Evolutionary conservation across 2,329 filamentous ascomycete species (phyloP).

Genomic region (Verticillium longisporum): DNA sequence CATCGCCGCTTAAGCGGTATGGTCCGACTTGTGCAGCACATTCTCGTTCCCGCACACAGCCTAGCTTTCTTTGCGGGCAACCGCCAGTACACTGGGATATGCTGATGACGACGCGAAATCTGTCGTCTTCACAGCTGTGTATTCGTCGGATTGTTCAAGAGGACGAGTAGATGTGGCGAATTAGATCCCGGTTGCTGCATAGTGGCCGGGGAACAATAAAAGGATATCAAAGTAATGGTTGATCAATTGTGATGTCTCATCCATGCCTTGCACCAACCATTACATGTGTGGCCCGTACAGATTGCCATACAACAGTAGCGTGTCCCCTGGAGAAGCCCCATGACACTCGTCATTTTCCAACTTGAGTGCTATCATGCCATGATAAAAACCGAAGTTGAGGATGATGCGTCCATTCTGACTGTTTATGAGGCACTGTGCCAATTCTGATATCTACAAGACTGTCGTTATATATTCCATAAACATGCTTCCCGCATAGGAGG

Average conservation of each 20-base stretch:
- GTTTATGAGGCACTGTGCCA: not conserved
- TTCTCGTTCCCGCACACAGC: too few species aligned
- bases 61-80: not conserved
- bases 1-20: constrained; percentile 65
- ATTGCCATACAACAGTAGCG: too few species aligned
- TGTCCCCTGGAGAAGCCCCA: too few species aligned
- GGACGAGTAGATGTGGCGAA: not conserved
- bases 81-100: too few species aligned
- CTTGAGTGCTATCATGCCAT: not conserved
- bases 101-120: not conserved
- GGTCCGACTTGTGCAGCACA: not conserved
- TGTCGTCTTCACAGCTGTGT: too few species aligned
- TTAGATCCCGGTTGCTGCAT: not conserved
- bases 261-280: not conserved
- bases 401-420: not conserved
- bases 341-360: not conserved
- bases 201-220: not conserved
- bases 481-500: constrained; percentile 75
- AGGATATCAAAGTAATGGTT: not conserved
- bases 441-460: not conserved
- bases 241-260: not conserved
- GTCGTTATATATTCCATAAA: constrained; percentile 59
- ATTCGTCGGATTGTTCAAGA: too few species aligned
- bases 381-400: too few species aligned
- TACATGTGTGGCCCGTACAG: not conserved